Evolutionary conservation across 352 stramenopile species (phyloP).

Genomic region (Globisporangium middletonii): DNA sequence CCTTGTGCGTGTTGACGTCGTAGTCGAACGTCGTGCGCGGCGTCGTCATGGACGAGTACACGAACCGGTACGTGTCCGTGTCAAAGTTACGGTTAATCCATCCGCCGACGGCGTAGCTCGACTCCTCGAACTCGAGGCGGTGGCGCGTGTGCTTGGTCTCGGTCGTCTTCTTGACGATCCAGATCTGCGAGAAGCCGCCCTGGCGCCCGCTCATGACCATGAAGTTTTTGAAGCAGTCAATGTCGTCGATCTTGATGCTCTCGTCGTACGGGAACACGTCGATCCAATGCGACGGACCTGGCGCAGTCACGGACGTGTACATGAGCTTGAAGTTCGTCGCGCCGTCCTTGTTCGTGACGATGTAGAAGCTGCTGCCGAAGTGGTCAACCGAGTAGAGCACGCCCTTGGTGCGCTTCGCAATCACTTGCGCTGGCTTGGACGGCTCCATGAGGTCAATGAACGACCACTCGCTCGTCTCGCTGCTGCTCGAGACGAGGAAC

Average conservation of each 20-base stretch:
- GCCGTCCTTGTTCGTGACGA: conserved; percentile 92
- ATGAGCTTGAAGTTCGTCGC: conserved; percentile 94
- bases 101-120: conserved; percentile 82
- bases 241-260: conserved; percentile 77
- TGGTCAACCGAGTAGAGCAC: conserved; percentile 87
- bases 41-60: conserved; percentile 93
- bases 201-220: conserved; percentile 86
- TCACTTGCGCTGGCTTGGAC: conserved; percentile 37
- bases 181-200: conserved; percentile 77
- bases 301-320: conserved; percentile 45
- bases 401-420: conserved; percentile 63
- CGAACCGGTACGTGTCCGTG: conserved; percentile 83
- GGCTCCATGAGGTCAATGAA: conserved; percentile 62
- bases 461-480: conserved; percentile 90
- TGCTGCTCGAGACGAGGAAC: conserved; percentile 84
- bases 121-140: conserved; percentile 86
- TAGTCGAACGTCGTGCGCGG: conserved; percentile 86
- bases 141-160: conserved; percentile 37
- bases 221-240: conserved; percentile 86
- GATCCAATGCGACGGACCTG: conserved; percentile 68
- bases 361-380: conserved; percentile 86
- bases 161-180: conserved; percentile 68
- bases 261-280: conserved; percentile 84
- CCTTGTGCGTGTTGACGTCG: conserved; percentile 53
- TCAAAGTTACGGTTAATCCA: conserved; percentile 87